Evolutionary conservation across 2,329 filamentous ascomycete genomes (phyloP).

Genomic region (Mycocentrospora acerina): DNA sequence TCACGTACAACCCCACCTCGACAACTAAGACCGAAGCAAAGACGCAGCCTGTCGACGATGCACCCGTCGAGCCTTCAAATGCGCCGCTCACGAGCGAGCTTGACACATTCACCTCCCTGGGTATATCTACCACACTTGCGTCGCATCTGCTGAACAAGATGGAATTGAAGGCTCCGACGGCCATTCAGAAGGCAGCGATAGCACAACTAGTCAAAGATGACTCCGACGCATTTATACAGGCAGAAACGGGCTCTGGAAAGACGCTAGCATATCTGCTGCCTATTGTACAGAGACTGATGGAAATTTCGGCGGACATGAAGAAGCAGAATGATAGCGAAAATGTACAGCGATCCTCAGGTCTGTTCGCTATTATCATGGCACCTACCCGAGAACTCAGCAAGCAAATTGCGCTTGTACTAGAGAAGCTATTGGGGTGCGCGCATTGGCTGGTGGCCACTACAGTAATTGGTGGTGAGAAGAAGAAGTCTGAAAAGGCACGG

Average conservation of each 20-base stretch:
- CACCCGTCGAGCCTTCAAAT: conserved; percentile 75
- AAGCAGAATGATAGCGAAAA: conserved; percentile 43
- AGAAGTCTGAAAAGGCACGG: conserved; percentile 86
- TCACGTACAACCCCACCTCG: conserved; percentile 81
- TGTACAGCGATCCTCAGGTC: conserved; percentile 79
- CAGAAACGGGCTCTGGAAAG: conserved; percentile 96
- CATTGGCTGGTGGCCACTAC: conserved; percentile 94
- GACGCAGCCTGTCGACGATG: conserved; percentile 40
- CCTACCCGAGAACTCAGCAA: conserved; percentile 93
- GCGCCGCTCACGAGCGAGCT: conserved; percentile 82
- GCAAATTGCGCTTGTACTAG: conserved; percentile 85
- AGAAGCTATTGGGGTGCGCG: conserved; percentile 81
- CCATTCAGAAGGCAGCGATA: conserved; percentile 89
- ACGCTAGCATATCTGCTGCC: conserved; percentile 94
- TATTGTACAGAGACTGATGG: conserved; percentile 83
- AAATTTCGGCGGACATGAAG: conserved; percentile 61
- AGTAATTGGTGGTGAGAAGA: conserved; percentile 71
- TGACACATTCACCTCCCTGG: conserved; percentile 82
- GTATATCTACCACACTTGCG: conserved; percentile 77
- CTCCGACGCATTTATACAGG: conserved; percentile 92
- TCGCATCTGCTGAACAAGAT: conserved; percentile 83
- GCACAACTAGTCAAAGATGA: conserved; percentile 77
- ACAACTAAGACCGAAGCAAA: conserved; percentile 61
- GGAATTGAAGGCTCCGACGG: conserved; percentile 84
- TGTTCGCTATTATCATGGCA: conserved; percentile 92